These are phyloP conservation scores for Penicillium crystallinum DNA, from an alignment of 495 filamentous ascomycete genomes.

Conservation along the genomic window DNA sequence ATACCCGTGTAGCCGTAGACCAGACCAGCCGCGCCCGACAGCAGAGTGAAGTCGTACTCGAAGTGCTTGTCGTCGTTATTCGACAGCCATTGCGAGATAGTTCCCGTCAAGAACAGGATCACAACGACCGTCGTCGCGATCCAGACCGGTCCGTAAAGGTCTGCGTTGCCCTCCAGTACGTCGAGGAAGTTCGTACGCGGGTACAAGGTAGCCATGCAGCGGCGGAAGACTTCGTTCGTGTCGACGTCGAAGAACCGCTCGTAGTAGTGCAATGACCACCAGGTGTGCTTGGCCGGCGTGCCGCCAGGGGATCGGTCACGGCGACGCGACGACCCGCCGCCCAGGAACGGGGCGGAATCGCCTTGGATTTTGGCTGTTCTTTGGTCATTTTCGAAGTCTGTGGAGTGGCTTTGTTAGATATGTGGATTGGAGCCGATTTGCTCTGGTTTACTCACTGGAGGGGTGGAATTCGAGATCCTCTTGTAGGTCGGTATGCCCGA, in stretches of 20 bases:
- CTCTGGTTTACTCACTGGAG: constrained; percentile 56
- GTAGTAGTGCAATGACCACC: constrained; percentile 93
- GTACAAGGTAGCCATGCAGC: constrained; percentile 79
- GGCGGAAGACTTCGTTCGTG: constrained; percentile 75
- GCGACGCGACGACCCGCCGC: constrained; percentile 43
- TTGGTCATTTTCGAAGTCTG: constrained; percentile 53
- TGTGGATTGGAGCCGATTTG: neutral
- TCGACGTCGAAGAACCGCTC: constrained; percentile 97
- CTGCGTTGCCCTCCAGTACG: constrained; percentile 93
- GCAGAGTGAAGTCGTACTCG: constrained; percentile 81
- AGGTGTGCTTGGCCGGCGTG: constrained; percentile 68
- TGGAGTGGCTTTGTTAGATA: neutral
- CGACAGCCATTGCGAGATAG: constrained; percentile 83
- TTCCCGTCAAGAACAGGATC: constrained; percentile 91
- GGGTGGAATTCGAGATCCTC: constrained; percentile 99
- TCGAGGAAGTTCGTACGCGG: constrained; percentile 93
- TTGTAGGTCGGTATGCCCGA: constrained; percentile 95
- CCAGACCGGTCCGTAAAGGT: constrained; percentile 95
- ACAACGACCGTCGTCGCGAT: constrained; percentile 96
- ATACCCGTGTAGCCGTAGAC: constrained; percentile 90
- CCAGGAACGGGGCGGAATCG: constrained; percentile 57
- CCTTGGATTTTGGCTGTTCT: constrained; percentile 54
- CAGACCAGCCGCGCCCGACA: constrained; percentile 78
- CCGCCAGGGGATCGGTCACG: constrained; percentile 42
- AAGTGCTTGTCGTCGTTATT: constrained; percentile 55